A percentile compares a stretch with the other conserved stretches of the same genome.
These are phyloP conservation scores for Emergomyces orientalis DNA, from an alignment of 2,329 filamentous ascomycete species.

Conservation along the genomic window DNA sequence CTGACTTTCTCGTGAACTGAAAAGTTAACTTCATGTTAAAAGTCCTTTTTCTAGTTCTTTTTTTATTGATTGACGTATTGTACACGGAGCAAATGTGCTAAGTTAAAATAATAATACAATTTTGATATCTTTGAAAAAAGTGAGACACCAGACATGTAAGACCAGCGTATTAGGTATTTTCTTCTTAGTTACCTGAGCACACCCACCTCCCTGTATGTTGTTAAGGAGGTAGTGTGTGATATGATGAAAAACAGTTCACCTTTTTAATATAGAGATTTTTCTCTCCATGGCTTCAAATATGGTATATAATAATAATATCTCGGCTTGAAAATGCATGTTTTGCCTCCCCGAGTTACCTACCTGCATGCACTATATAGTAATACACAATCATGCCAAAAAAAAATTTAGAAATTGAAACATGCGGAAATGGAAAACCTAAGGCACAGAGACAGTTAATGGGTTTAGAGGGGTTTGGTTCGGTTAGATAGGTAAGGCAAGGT, in stretches of 20 bases:
- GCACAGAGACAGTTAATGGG: neutral
- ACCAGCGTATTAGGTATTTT: too few species aligned
- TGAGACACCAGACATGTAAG: too few species aligned
- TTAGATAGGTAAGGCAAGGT: neutral
- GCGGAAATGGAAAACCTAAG: neutral
- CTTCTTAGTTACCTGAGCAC: neutral
- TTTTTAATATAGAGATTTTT: neutral
- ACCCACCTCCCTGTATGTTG: too few species aligned
- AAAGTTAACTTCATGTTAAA: too few species aligned
- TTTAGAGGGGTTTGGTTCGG: neutral
- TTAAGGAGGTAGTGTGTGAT: too few species aligned
- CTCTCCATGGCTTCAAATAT: neutral
- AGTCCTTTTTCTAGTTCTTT: too few species aligned
- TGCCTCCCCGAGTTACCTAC: neutral
- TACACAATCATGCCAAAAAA: constrained; percentile 1
- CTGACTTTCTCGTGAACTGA: too few species aligned
- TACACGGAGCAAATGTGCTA: too few species aligned
- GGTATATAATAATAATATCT: neutral
- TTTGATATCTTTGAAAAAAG: too few species aligned
- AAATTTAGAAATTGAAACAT: neutral
- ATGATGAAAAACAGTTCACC: too few species aligned
- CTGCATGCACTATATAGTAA: neutral
- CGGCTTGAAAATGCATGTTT: neutral
- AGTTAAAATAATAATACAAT: too few species aligned
- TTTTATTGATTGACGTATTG: too few species aligned